Evolutionary conservation across 73 alveolate genomes (phyloP).

Genomic region (Paramecium sonneborni): DNA sequence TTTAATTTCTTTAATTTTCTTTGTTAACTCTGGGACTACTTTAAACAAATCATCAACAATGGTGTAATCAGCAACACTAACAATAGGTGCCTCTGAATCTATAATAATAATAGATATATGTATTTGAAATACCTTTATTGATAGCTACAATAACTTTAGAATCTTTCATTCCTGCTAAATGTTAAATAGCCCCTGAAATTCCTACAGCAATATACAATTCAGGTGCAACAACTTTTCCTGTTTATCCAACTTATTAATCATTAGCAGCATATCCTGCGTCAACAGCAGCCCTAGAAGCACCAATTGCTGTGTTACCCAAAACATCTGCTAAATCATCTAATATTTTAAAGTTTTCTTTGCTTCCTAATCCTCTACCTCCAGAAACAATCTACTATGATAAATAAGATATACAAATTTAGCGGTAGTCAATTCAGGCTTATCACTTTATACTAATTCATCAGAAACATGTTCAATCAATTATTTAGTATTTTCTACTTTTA

Average conservation of each 20-base stretch:
- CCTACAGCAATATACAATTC: slow-evolving; percentile 95
- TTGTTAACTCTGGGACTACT: slow-evolving; percentile 92
- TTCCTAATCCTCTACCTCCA: slow-evolving; percentile 90
- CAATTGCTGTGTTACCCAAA: slow-evolving; percentile 81
- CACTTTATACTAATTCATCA: slow-evolving; percentile 70
- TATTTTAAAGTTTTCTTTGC: slow-evolving; percentile 78
- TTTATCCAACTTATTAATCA: slow-evolving; percentile 89
- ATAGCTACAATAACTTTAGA: slow-evolving; percentile 97
- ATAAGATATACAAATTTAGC: slow-evolving; percentile 74
- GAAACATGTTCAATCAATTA: slow-evolving; percentile 56
- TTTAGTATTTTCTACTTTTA: neutral
- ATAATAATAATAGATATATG: neutral
- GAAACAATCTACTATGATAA: slow-evolving; percentile 64
- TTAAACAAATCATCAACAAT: slow-evolving; percentile 91
- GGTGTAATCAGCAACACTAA: slow-evolving; percentile 90
- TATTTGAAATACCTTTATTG: slow-evolving; percentile 72
- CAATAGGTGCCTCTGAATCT: slow-evolving; percentile 91
- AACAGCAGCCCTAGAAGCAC: slow-evolving; percentile 97
- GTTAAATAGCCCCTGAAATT: slow-evolving; percentile 96
- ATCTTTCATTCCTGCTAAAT: slow-evolving; percentile 95
- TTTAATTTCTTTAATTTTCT: slow-evolving; percentile 69
- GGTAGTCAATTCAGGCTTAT: slow-evolving; percentile 80
- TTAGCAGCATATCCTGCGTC: slow-evolving; percentile 95
- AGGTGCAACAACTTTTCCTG: slow-evolving; percentile 98
- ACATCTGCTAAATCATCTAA: slow-evolving; percentile 77